Evolutionary conservation across 2,329 filamentous ascomycete species (phyloP).

Genomic region (Ophiocordyceps camponoti-leonardi): DNA sequence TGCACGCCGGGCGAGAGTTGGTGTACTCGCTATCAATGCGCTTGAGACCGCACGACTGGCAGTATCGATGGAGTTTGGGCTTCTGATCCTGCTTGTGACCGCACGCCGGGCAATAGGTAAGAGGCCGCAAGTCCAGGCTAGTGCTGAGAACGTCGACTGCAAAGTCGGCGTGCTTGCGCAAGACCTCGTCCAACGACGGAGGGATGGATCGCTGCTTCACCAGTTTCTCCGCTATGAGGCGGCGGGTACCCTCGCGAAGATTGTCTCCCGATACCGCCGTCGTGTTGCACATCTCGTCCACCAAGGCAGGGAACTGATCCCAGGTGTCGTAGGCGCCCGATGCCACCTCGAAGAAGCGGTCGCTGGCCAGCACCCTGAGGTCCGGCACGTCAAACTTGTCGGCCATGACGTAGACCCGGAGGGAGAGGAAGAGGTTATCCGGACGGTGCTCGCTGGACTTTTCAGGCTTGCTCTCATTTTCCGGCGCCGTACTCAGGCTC

Average conservation of each 20-base stretch:
- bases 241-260: conserved; percentile 7
- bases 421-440: conserved; percentile 5
- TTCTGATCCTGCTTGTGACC: no score
- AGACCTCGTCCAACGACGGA: conserved; percentile 4
- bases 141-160: conserved; percentile 4
- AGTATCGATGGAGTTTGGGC: no score
- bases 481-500: neutral
- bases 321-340: conserved; percentile 2
- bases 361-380: conserved; percentile 11
- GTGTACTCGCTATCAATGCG: no score
- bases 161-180: conserved; percentile 8
- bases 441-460: neutral
- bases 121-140: neutral
- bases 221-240: conserved; percentile 3
- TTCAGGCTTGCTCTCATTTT: neutral
- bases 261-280: conserved; percentile 5
- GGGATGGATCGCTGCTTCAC: neutral
- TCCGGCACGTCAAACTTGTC: conserved; percentile 17
- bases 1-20: no score
- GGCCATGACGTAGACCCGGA: conserved; percentile 16
- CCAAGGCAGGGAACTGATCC: conserved; percentile 7
- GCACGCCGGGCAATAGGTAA: no score
- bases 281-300: conserved; percentile 10
- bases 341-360: conserved; percentile 12
- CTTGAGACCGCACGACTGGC: no score